These are phyloP conservation scores for Citrullus colocynthis DNA, from an alignment of 306 rosid species.

Conservation along the genomic window DNA sequence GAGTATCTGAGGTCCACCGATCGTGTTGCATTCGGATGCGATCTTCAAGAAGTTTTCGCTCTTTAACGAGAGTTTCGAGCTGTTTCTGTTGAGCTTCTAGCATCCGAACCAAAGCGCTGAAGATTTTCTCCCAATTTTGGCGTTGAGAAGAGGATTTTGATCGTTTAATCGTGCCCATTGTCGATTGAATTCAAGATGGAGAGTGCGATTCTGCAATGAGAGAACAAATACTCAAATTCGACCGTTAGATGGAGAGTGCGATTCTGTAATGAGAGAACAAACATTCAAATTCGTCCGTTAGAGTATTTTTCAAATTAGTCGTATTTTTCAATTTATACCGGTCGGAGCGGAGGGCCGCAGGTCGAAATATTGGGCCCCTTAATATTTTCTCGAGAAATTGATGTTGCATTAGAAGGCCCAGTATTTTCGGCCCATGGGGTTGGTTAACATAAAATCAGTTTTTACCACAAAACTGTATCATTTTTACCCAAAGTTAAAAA, in stretches of 20 bases:
- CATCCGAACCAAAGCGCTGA: conserved; percentile 40
- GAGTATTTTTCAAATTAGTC: not conserved
- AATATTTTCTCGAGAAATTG: not conserved
- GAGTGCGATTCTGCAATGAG: not conserved
- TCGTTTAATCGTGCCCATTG: conserved; percentile 25
- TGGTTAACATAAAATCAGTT: too few species aligned
- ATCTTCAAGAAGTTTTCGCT: conserved; percentile 43
- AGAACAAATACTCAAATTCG: not conserved
- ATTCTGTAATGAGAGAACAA: not conserved
- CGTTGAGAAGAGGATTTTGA: conserved; percentile 16
- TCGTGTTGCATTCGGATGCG: conserved; percentile 40
- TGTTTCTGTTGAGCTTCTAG: conserved; percentile 42
- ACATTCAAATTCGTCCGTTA: not conserved
- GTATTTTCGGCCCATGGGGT: not conserved
- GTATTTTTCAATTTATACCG: not conserved
- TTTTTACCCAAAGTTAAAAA: too few species aligned
- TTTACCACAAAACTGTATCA: too few species aligned
- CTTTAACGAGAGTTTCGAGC: conserved; percentile 40
- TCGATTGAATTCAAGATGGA: not conserved
- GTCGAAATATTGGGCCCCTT: not conserved
- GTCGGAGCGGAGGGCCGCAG: not conserved
- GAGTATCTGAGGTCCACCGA: conserved; percentile 42
- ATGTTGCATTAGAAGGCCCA: not conserved
- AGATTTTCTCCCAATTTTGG: conserved; percentile 49
- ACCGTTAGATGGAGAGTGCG: not conserved